These are phyloP conservation scores for Pythium myriotylum DNA, from an alignment of 352 stramenopile species.

Conservation along the genomic window DNA sequence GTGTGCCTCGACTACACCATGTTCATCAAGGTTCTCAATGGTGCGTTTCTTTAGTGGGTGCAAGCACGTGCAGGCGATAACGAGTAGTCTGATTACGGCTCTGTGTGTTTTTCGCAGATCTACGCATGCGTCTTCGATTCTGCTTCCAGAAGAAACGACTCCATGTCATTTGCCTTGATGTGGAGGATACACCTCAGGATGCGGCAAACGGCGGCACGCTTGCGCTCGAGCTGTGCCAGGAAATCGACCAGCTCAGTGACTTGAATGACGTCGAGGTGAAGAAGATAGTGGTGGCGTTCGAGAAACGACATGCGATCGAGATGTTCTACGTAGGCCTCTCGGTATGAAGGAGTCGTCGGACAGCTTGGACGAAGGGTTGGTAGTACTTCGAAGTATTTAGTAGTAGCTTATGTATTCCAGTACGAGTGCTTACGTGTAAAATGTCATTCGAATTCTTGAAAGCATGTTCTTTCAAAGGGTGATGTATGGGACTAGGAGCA, in stretches of 20 bases:
- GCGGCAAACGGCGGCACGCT: conserved; percentile 36
- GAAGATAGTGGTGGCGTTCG: conserved; percentile 21
- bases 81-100: background rate
- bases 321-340: conserved; percentile 30
- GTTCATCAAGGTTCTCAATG: conserved; percentile 27
- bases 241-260: conserved; percentile 19
- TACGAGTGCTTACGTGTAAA: no score
- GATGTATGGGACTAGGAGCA: no score
- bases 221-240: conserved; percentile 40
- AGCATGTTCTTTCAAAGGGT: no score
- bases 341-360: conserved; percentile 4
- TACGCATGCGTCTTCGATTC: conserved; percentile 25
- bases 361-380: no score
- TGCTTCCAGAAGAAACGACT: conserved; percentile 32
- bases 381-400: no score
- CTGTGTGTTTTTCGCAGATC: conserved; percentile 12
- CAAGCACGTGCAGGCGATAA: background rate
- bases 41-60: conserved; percentile 7
- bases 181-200: conserved; percentile 48
- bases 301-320: conserved; percentile 23
- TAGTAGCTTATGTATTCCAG: background rate
- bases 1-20: conserved; percentile 53
- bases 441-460: no score
- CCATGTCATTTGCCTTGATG: conserved; percentile 60
- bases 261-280: conserved; percentile 22